phyloP scores from a whole-genome alignment of 176 grass and related monocot genomes.

The Triticum dicoccoides region DNA sequence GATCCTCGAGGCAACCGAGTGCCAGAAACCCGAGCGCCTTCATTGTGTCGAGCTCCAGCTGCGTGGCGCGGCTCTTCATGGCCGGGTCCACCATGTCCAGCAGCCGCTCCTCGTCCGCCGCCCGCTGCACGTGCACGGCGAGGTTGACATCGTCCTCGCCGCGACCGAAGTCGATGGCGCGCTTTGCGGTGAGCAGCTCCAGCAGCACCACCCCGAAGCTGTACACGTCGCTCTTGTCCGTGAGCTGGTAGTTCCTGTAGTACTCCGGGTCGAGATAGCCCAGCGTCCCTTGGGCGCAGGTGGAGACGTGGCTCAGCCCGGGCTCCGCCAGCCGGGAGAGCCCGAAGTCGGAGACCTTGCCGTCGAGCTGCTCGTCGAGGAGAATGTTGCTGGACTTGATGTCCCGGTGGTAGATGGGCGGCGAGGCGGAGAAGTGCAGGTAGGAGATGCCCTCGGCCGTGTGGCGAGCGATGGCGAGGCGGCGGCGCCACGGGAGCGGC shows the following conservation, averaged over 20 bases:
- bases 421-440: slow-evolving; percentile 64
- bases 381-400: slow-evolving; percentile 92
- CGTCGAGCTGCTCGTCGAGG: slow-evolving; percentile 56
- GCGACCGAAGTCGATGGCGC: slow-evolving; percentile 67
- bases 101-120: slow-evolving; percentile 49
- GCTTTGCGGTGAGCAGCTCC: slow-evolving; percentile 71
- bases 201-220: slow-evolving; percentile 68
- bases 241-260: slow-evolving; percentile 80
- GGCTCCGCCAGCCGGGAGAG: slow-evolving; percentile 65
- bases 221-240: slow-evolving; percentile 85
- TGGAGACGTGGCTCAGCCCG: slow-evolving; percentile 77
- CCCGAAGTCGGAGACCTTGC: slow-evolving; percentile 79
- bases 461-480: slow-evolving; percentile 59
- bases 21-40: slow-evolving; percentile 67
- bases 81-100: slow-evolving; percentile 54
- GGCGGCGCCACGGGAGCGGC: slow-evolving; percentile 48
- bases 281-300: slow-evolving; percentile 76
- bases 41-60: slow-evolving; percentile 64
- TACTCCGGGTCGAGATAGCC: slow-evolving; percentile 89
- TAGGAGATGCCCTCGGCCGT: slow-evolving; percentile 77
- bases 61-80: slow-evolving; percentile 42
- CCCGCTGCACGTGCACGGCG: slow-evolving; percentile 45
- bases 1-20: slow-evolving; percentile 72
- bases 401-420: slow-evolving; percentile 84
- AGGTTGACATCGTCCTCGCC: slow-evolving; percentile 73